Evolutionary conservation across 176 grass and related monocot genomes (phyloP).

Genomic region (Ampelocalamus luodianensis): DNA sequence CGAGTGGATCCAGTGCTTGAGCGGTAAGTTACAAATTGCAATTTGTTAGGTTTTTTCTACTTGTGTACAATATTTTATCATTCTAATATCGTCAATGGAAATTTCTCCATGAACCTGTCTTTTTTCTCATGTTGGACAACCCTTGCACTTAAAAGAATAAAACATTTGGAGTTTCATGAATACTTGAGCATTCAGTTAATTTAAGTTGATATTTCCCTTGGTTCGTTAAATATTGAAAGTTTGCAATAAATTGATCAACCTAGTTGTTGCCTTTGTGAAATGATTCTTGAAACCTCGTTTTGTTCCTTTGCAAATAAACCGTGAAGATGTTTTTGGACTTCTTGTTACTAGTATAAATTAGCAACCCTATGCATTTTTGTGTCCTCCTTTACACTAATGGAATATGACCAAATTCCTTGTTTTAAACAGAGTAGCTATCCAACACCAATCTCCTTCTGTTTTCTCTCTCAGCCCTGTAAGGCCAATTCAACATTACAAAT

Average conservation of each 20-base stretch:
- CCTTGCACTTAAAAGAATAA: neutral
- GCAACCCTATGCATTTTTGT: neutral
- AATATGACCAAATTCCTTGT: neutral
- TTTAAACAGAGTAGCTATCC: neutral
- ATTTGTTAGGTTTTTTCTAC: neutral
- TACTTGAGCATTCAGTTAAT: neutral
- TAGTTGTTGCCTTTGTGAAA: neutral
- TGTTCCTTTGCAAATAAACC: neutral
- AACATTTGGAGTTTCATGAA: neutral
- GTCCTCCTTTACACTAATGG: neutral
- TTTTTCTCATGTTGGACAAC: neutral
- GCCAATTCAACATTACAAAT: neutral
- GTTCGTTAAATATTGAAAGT: neutral
- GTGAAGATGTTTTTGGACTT: neutral
- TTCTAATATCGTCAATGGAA: neutral
- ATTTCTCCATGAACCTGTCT: neutral
- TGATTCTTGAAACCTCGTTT: neutral
- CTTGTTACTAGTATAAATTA: neutral
- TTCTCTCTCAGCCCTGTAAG: too few species aligned
- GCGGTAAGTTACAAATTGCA: conserved; percentile 37
- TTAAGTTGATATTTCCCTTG: conserved; percentile 10
- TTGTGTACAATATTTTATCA: neutral
- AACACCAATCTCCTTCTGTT: neutral
- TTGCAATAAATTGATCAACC: neutral
- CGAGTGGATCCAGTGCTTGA: conserved; percentile 45